phyloP scores from a whole-genome alignment of 2,329 filamentous ascomycete species.

The Phyllosticta citriasiana region DNA sequence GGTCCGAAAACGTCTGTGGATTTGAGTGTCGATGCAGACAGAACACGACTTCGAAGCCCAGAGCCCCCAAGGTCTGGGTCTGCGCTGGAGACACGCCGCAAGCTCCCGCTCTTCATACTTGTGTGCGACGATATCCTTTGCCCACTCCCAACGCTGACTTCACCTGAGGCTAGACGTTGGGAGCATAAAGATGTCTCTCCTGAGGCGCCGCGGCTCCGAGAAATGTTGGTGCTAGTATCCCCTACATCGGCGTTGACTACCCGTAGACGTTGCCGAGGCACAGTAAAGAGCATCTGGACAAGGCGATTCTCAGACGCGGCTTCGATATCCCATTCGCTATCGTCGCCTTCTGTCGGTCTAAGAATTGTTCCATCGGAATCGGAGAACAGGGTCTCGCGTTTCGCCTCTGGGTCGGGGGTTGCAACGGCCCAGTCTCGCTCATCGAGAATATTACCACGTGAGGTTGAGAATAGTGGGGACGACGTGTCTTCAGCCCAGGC shows the following conservation, averaged over 20 bases:
- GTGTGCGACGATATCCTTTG: not conserved
- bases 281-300: slow-evolving; percentile 72
- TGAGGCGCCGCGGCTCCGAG: not conserved
- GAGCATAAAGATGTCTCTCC: not conserved
- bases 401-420: slow-evolving; percentile 1
- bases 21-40: not conserved
- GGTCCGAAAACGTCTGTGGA: not conserved
- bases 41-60: not conserved
- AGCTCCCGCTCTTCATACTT: not conserved
- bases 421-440: slow-evolving; percentile 25
- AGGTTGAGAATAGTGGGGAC: slow-evolving; percentile 20
- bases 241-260: slow-evolving; percentile 59
- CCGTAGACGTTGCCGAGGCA: slow-evolving; percentile 72
- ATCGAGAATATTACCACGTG: slow-evolving; percentile 30
- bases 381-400: slow-evolving; percentile 14
- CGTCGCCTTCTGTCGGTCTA: slow-evolving; percentile 22
- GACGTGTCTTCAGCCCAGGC: slow-evolving; percentile 29
- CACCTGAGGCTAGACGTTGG: not conserved
- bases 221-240: not conserved
- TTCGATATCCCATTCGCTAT: slow-evolving; percentile 43
- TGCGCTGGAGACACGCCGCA: not conserved
- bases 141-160: not conserved
- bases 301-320: slow-evolving; percentile 36
- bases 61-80: not conserved
- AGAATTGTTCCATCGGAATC: not conserved